Percentiles rank a stretch among this genome's conserved stretches.
Evolutionary conservation across 176 grass and related monocot genomes (phyloP).

Genomic region (Raddia guianensis): DNA sequence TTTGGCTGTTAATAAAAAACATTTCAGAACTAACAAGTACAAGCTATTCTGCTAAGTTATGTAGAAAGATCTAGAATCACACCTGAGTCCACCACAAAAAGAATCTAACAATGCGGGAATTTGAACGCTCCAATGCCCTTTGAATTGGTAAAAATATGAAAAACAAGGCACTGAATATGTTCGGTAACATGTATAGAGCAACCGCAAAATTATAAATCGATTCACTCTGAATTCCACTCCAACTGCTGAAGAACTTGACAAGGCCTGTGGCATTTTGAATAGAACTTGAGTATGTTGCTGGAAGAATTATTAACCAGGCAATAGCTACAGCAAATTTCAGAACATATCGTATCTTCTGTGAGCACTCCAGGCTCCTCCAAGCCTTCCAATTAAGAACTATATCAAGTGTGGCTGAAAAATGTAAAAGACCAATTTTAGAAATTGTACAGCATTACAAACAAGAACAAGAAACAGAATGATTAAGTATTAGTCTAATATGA

Average conservation of each 20-base stretch:
- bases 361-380: slow-evolving; percentile 80
- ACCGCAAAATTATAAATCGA: slow-evolving; percentile 85
- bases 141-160: slow-evolving; percentile 82
- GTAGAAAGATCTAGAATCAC: slow-evolving; percentile 32
- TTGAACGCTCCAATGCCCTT: slow-evolving; percentile 65
- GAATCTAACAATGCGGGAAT: slow-evolving; percentile 64
- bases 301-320: slow-evolving; percentile 93
- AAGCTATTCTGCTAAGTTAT: slow-evolving; percentile 32
- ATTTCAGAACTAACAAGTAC: slow-evolving; percentile 33
- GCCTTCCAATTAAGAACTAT: slow-evolving; percentile 90
- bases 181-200: slow-evolving; percentile 88
- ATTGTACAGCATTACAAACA: slow-evolving; percentile 26
- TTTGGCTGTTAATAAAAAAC: slow-evolving; percentile 65
- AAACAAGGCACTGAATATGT: slow-evolving; percentile 81
- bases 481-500: too few relatives aligned
- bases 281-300: slow-evolving; percentile 67
- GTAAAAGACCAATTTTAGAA: slow-evolving; percentile 34
- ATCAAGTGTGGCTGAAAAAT: slow-evolving; percentile 71
- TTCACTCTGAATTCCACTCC: slow-evolving; percentile 71
- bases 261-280: slow-evolving; percentile 84
- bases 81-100: slow-evolving; percentile 99
- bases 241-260: slow-evolving; percentile 84
- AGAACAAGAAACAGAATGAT: background rate
- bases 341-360: slow-evolving; percentile 65
- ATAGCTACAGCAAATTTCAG: slow-evolving; percentile 83